Evolutionary conservation across 768 basidiomycete genomes (phyloP), one percentile per base, ranked within the genome.

Genomic region (Lactarius trivialis): DNA sequence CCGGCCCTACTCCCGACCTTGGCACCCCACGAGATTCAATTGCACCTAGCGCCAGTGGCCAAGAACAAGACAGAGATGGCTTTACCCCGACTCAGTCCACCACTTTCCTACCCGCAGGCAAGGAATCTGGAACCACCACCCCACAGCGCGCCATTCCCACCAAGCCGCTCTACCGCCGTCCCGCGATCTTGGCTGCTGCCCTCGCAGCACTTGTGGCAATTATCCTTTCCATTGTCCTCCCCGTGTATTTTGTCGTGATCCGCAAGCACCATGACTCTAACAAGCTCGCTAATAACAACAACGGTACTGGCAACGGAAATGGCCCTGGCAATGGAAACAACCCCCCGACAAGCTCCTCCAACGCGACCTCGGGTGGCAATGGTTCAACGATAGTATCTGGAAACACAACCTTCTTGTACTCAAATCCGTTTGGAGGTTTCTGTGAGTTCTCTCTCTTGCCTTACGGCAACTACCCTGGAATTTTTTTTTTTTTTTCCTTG

Each of bases 351-450:
- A 64, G 24, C n/a, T 0, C 66, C 15, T 36, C 56, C 11, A 26
- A 4, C 32, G 61, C 59, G 21, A 66, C 49, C 32, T 24, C 66
- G 1, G 67, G 67, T 56, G 58, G 61, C 14, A 53, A 67, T 37
- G 67, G 67, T 39, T 66, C 65, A 37, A 67, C 68, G 28, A 68
- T 80, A 49, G 71, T 71, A 26, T 67, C 73, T 17, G 78, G 74
- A 9, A 75, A 81, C 60, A 79, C 80, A 9, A 73, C 72, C 9
- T 76, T 81, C 67, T 74, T 70, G 1, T 82, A 82, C 71, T 67
- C 65, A 48, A 82, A 82, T 71, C 63, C 72, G 4, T 78, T 77
- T 64, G 80, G 81, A 34, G 81, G 81, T 7, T 72, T 59, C 68
- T 82, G 80, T 67, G 64, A 66, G 67, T 67, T 34, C 41, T 15